Conservation (phyloP, 306 rosid species). For the Malus domestica region ASM211411v1 NC_041799.1:1156501-1157000, state of each 20-base stretch:
- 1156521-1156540: background rate
- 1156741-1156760: constrained; percentile 76
- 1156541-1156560: background rate
- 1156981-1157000: background rate
- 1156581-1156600: background rate
- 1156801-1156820: constrained; percentile 79
- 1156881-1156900: constrained; percentile 91
- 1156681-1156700: background rate
- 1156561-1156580: background rate
- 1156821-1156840: constrained; percentile 59
- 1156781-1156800: constrained; percentile 91
- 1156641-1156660: background rate
- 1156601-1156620: background rate
- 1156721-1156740: constrained; percentile 57
- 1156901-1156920: background rate
- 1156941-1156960: background rate
- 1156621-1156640: background rate
- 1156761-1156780: constrained; percentile 94
- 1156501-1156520: background rate
- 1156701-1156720: constrained; percentile 5
- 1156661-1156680: background rate
- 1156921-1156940: too few species aligned
- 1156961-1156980: background rate
- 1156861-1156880: constrained; percentile 72
- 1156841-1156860: constrained; percentile 83